These are phyloP conservation scores for Asterochloris sp. DNA, from an alignment of 139 green algal genomes.

Conservation along the genomic window DNA sequence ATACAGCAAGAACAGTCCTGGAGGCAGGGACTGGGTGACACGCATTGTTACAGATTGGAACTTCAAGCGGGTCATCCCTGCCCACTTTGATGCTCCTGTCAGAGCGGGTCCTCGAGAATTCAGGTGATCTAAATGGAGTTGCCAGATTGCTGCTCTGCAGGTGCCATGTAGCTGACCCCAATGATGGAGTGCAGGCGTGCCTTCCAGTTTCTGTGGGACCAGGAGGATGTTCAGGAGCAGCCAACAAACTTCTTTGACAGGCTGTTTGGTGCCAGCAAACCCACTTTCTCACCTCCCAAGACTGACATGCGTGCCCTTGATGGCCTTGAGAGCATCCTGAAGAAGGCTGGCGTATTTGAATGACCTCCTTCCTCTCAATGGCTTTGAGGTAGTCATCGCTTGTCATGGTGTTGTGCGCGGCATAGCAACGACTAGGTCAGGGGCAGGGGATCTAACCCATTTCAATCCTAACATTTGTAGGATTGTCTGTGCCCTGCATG, in stretches of 20 bases:
- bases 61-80: conserved; percentile 86
- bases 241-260: conserved; percentile 10
- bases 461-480: too few species aligned
- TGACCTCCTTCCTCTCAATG: too few species aligned
- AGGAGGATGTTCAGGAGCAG: neutral
- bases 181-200: conserved; percentile 20
- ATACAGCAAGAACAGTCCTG: conserved; percentile 67
- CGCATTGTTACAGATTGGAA: conserved; percentile 70
- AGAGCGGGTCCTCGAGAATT: conserved; percentile 37
- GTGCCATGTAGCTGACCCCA: neutral
- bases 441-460: too few species aligned
- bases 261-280: neutral
- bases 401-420: too few species aligned
- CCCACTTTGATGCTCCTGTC: conserved; percentile 86
- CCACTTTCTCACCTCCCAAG: conserved; percentile 15
- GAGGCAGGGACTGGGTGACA: conserved; percentile 70
- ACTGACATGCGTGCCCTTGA: conserved; percentile 46
- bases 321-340: conserved; percentile 27
- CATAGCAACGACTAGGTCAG: too few species aligned
- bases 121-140: neutral
- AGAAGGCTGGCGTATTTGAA: conserved; percentile 39
- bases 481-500: too few species aligned
- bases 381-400: too few species aligned
- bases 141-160: neutral
- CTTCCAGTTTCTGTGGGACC: conserved; percentile 46